phyloP scores from a whole-genome alignment of 768 basidiomycete species.

The Vishniacozyma victoriae region DNA sequence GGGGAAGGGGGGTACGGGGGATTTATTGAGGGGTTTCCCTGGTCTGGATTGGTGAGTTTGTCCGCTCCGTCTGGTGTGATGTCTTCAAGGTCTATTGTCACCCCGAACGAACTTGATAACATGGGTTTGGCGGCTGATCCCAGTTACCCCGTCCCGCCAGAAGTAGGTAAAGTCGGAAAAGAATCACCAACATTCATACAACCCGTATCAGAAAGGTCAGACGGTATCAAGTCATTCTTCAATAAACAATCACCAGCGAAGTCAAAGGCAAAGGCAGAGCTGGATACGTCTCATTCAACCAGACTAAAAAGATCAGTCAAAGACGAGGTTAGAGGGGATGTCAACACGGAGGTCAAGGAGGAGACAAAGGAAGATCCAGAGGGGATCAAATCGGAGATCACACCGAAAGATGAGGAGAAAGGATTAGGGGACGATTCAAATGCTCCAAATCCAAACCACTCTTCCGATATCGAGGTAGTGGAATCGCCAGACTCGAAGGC shows the following conservation, averaged over 20 bases:
- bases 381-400: constrained; percentile 13
- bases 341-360: constrained; percentile 3
- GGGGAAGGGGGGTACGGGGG: constrained; percentile 57
- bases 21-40: constrained; percentile 56
- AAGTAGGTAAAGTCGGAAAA: constrained; percentile 82
- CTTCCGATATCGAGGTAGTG: neutral
- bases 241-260: constrained; percentile 32
- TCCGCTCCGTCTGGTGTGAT: too few species aligned
- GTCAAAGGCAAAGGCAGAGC: constrained; percentile 12
- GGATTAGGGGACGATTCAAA: constrained; percentile 42
- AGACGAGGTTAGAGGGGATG: neutral
- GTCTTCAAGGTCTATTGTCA: too few species aligned
- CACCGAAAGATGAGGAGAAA: constrained; percentile 15
- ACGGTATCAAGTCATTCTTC: constrained; percentile 58
- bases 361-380: constrained; percentile 5
- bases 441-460: constrained; percentile 42
- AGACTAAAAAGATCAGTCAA: too few species aligned
- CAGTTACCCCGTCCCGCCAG: constrained; percentile 81
- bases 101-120: too few species aligned
- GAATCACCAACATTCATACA: constrained; percentile 77
- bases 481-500: constrained; percentile 1
- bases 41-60: constrained; percentile 61
- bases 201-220: constrained; percentile 69
- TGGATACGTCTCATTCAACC: too few species aligned
- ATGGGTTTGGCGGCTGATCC: too few species aligned